Percentiles rank a stretch among this genome's conserved stretches.
Conservation (phyloP, 257 asterid genomes). For the Echites panduratus region DNA sequence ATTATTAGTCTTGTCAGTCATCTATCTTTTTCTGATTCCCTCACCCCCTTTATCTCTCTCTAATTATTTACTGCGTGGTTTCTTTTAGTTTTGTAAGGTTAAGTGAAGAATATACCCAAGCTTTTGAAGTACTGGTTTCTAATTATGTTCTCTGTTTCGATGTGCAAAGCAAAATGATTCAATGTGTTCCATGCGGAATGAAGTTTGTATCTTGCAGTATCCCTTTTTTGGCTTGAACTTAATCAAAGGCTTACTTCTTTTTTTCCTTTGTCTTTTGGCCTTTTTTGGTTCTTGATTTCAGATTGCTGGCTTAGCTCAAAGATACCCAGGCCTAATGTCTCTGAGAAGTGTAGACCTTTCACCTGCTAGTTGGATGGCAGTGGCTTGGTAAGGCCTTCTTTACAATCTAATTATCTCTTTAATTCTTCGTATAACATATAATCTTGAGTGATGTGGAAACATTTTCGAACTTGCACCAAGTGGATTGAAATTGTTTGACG, state of each 20-base stretch:
- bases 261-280: neutral
- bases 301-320: slow-evolving; percentile 34
- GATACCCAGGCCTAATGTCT: slow-evolving; percentile 42
- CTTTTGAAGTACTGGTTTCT: neutral
- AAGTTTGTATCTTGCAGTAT: neutral
- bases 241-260: neutral
- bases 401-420: neutral
- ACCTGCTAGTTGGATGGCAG: slow-evolving; percentile 55
- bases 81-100: neutral
- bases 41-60: neutral
- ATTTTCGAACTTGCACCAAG: neutral
- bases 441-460: neutral
- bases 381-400: slow-evolving; percentile 33
- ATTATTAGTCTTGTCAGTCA: slow-evolving; percentile 1
- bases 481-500: neutral
- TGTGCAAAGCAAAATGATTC: slow-evolving; percentile 8
- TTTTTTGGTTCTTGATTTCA: slow-evolving; percentile 14
- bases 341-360: slow-evolving; percentile 51
- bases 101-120: slow-evolving; percentile 15
- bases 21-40: slow-evolving; percentile 15
- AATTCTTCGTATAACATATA: neutral
- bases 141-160: neutral
- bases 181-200: slow-evolving; percentile 14
- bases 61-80: neutral
- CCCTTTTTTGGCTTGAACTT: neutral